phyloP scores from a whole-genome alignment of 768 basidiomycete genomes.

The Ramaria rubella region DNA sequence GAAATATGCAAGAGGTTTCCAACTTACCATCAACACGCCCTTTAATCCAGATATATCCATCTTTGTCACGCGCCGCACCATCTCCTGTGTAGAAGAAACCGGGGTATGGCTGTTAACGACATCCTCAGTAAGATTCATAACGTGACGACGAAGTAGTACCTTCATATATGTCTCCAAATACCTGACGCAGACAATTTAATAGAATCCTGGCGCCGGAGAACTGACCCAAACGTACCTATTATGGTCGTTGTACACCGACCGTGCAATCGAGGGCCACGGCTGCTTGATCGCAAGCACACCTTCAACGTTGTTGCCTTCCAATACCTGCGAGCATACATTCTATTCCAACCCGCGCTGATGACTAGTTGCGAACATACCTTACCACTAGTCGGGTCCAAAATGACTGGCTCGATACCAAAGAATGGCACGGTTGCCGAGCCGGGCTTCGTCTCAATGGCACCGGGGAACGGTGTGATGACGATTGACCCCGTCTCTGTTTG shows the following conservation, averaged over 20 bases:
- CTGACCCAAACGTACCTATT: constrained; percentile 49
- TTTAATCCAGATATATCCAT: constrained; percentile 99
- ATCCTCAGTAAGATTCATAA: background rate
- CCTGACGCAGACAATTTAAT: background rate
- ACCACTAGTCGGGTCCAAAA: constrained; percentile 81
- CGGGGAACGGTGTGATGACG: constrained; percentile 91
- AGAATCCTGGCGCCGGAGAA: background rate
- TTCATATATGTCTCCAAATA: constrained; percentile 66
- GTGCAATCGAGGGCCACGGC: constrained; percentile 95
- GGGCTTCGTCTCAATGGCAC: constrained; percentile 92
- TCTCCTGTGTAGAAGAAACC: constrained; percentile 97
- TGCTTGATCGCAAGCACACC: constrained; percentile 81
- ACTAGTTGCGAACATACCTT: constrained; percentile 32
- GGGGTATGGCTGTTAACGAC: constrained; percentile 56
- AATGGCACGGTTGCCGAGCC: constrained; percentile 97
- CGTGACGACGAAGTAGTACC: constrained; percentile 20
- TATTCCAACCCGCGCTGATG: background rate
- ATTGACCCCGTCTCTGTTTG: constrained; percentile 99
- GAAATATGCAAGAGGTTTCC: background rate
- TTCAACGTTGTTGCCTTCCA: constrained; percentile 79
- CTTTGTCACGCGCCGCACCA: constrained; percentile 86
- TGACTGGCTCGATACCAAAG: constrained; percentile 87
- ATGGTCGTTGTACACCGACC: constrained; percentile 89
- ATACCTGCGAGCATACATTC: constrained; percentile 33
- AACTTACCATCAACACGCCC: constrained; percentile 85